Base-by-base conservation (phyloP, 1,284 basidiomycete genomes). In the Coniferiporia weirii region DNA sequence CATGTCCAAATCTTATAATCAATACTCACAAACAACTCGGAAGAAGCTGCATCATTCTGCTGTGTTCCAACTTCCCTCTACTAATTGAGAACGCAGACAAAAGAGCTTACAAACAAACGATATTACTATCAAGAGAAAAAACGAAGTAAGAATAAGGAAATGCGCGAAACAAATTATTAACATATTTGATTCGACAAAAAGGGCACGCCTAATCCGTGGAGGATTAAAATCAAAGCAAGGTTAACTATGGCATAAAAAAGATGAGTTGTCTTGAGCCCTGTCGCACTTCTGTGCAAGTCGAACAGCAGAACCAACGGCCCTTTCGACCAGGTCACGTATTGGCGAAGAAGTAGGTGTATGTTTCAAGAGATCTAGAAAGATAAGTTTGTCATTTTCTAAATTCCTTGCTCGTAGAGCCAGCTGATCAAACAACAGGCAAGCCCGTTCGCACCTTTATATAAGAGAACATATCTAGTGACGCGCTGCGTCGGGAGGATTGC, bases 401-500 rank as follows among this genome's bases (percentile, higher is more conserved):
- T 27, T 27, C 27, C 27, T 27, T 5, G 27, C 3, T 40, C 38
- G 38, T 40, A 27, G 3, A 27, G 38, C 15, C 15, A 40, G 38
- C 3, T 9, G 15, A 12, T 10, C 38, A 40, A 40, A 40, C 47
- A 52, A n/a, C 19, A 15, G 13, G 56, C 54, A 35, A 61, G 50
- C 51, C 49, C 19, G 40, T 8, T 73, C 78, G 56, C 59, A 86
- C 86, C 85, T 73, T 76, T 77, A 64, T 82, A 89, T 50, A 87
- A 73, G 54, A 89, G 64, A 9, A 84, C 84, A 70, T 89, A 89
- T 64, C 86, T 77, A 75, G 82, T 84, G 22, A 87, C 79, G 54
- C 86, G 73, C 71, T 89, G 86, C 13, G 82, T 82, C 19, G 86
- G 86, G 62, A 85, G 73, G 62, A 89, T 89, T 3, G 83, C 86